These are phyloP conservation scores for Cornus kousa DNA, from an alignment of 148 eudicot species.

Conservation along the genomic window DNA sequence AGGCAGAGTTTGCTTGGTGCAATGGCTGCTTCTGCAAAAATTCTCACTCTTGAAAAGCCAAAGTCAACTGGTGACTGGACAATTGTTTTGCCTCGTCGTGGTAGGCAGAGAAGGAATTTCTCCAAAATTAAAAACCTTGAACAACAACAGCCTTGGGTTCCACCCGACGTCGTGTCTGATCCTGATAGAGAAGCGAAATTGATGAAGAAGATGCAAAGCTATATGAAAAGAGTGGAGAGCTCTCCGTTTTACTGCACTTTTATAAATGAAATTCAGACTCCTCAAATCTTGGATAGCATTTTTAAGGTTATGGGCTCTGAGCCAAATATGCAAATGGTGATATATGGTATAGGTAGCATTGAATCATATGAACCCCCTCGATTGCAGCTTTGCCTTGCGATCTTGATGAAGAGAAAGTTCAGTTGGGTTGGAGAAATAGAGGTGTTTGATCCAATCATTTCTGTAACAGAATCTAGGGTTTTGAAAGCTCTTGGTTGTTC, in stretches of 20 bases:
- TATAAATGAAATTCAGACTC: slow-evolving; percentile 42
- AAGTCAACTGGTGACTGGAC: slow-evolving; percentile 53
- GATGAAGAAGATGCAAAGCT: slow-evolving; percentile 49
- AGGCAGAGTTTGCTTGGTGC: neutral
- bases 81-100: slow-evolving; percentile 63
- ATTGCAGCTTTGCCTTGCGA: slow-evolving; percentile 72
- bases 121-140: slow-evolving; percentile 19
- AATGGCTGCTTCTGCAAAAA: slow-evolving; percentile 46
- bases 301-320: slow-evolving; percentile 45
- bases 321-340: slow-evolving; percentile 65
- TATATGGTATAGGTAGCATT: slow-evolving; percentile 82
- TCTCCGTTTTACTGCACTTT: slow-evolving; percentile 55
- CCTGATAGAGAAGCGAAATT: slow-evolving; percentile 46
- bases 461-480: slow-evolving; percentile 54
- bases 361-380: slow-evolving; percentile 69
- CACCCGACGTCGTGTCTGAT: slow-evolving; percentile 41
- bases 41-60: slow-evolving; percentile 23
- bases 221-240: slow-evolving; percentile 50
- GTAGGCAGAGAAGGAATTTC: slow-evolving; percentile 36
- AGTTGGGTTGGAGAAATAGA: slow-evolving; percentile 69
- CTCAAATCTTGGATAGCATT: slow-evolving; percentile 36
- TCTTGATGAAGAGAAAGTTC: slow-evolving; percentile 60
- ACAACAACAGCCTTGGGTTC: slow-evolving; percentile 45
- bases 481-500: slow-evolving; percentile 63
- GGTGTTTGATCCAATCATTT: slow-evolving; percentile 82